Percentiles rank a stretch among this genome's conserved stretches.
Conservation (phyloP, 2,329 filamentous ascomycete species). For the Drechmeria coniospora region DNA sequence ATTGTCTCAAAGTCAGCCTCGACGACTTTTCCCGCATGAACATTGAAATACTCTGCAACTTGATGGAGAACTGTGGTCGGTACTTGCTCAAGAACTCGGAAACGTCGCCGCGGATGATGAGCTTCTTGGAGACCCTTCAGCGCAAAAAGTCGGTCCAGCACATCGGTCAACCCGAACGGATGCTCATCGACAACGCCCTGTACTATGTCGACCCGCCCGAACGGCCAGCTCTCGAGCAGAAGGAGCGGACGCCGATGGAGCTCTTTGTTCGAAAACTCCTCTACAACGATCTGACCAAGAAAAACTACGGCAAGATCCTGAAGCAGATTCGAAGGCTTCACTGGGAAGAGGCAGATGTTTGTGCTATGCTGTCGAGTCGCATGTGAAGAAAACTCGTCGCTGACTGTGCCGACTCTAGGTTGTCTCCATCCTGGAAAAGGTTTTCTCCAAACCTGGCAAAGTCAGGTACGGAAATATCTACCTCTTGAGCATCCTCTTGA, state of each 20-base stretch:
- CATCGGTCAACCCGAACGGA: constrained; percentile 86
- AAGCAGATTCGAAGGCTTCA: constrained; percentile 92
- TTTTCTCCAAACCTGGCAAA: constrained; percentile 92
- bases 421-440: constrained; percentile 65
- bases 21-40: constrained; percentile 99
- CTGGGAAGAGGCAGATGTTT: constrained; percentile 82
- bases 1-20: constrained; percentile 91
- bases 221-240: constrained; percentile 86
- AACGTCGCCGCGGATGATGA: constrained; percentile 81
- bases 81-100: constrained; percentile 88
- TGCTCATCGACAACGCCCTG: constrained; percentile 95
- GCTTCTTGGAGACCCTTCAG: constrained; percentile 86
- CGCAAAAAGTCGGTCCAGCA: constrained; percentile 94
- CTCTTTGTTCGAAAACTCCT: constrained; percentile 85
- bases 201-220: constrained; percentile 97
- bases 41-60: constrained; percentile 92
- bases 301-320: constrained; percentile 82
- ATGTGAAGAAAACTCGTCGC: not conserved
- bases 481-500: constrained; percentile 75
- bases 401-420: constrained; percentile 27
- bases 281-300: constrained; percentile 86
- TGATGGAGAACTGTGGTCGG: constrained; percentile 90
- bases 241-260: constrained; percentile 86
- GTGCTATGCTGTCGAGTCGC: constrained; percentile 1
- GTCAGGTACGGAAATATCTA: constrained; percentile 97